Base-by-base conservation (phyloP, 2,329 filamentous ascomycete genomes). In the Graphiopsis chlorocephala region DNA sequence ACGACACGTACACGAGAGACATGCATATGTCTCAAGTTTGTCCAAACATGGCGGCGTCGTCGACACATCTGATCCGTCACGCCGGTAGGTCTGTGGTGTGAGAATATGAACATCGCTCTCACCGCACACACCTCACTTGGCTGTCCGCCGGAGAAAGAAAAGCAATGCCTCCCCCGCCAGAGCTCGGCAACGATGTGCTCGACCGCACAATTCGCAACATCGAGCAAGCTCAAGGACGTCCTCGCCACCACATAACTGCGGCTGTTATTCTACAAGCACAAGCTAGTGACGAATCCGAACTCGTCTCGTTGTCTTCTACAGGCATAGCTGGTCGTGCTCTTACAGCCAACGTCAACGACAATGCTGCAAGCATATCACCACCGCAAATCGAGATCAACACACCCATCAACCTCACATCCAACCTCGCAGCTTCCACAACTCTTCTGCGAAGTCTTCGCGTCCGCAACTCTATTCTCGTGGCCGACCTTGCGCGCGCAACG, bases 141-240 rank as follows among this genome's bases (percentile, higher is more conserved):
- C 17, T 31, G 17, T 17, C 50, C 3, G 17, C 17, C 7, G n/a
- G 8, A 20, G 10, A n/a, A 31, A 7, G n/a, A 17, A 53, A 29
- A 3, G 4, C 25, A 25, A 64, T 52, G 62, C 12, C 55, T 35
- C 62, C 53, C 20, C 31, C 29, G 3, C n/a, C 3, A 17, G 17
- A 58, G 28, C 17, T 20, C 15, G 11, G 14, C 15, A 26, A 23
- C 25, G 23, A 17, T 17, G 26, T 64, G 29, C 45, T 64, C 28
- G 14, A 17, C 10, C 62, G 62, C 15, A 64, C 62, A 4, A 12
- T 64, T 26, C 53, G 33, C 29, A 64, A 64, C 29, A 23, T 64
- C 53, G 45, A 64, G 31, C 62, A 59, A 59, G 62, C 45, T 7
- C 29, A 42, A 42, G 42, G 42, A 7, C 15, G 4, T 23, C 0